phyloP scores from a whole-genome alignment of 2,329 filamentous ascomycete species.

The Didymella glomerata region DNA sequence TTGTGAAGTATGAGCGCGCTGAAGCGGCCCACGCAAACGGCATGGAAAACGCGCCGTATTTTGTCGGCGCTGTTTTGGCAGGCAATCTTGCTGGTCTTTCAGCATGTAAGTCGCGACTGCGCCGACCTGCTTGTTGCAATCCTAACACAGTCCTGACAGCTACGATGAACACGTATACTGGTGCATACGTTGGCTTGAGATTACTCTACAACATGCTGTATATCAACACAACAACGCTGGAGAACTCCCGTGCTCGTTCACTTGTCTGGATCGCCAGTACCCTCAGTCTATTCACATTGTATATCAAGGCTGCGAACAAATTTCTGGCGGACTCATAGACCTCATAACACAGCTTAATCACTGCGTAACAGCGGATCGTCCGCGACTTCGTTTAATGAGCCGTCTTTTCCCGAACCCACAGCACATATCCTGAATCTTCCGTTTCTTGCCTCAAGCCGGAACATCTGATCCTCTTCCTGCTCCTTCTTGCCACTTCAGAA shows the following conservation, averaged over 20 bases:
- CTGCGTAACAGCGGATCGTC: too few species aligned
- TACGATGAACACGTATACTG: background rate
- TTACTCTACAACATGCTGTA: background rate
- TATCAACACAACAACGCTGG: background rate
- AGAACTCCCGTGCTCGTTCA: background rate
- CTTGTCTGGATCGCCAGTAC: background rate
- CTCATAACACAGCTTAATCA: too few species aligned
- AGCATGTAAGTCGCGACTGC: background rate
- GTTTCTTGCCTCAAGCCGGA: too few species aligned
- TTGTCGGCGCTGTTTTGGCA: background rate
- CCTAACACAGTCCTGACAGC: too few species aligned
- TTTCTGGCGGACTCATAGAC: background rate
- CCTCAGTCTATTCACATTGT: background rate
- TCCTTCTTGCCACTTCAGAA: too few species aligned
- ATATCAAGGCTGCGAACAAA: background rate
- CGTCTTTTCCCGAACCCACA: too few species aligned
- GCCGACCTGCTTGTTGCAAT: too few species aligned
- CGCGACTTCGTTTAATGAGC: too few species aligned
- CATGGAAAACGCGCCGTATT: background rate
- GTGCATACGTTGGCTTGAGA: background rate
- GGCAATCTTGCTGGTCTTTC: background rate
- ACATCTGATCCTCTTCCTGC: too few species aligned
- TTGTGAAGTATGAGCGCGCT: background rate
- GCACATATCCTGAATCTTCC: too few species aligned
- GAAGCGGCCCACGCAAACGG: background rate